phyloP scores from a whole-genome alignment of 2,329 filamentous ascomycete species.

The Alternaria sp. region DNA sequence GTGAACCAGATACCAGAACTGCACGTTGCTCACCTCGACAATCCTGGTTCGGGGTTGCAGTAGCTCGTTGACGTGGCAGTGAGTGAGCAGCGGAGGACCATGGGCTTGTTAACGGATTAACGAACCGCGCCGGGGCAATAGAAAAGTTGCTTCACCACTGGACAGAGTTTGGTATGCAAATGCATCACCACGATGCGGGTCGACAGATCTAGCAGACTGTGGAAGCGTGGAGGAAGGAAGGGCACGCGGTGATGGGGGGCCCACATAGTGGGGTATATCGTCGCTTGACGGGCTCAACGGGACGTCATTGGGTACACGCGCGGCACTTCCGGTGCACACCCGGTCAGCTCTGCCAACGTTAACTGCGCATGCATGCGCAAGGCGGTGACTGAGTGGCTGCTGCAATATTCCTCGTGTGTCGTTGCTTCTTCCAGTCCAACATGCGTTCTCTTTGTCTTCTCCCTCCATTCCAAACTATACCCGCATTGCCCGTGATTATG shows the following conservation, averaged over 20 bases:
- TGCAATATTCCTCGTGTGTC: constrained; percentile 9
- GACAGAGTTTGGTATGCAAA: not conserved
- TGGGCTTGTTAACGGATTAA: not conserved
- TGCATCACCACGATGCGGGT: constrained; percentile 3
- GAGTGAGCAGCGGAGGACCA: constrained; percentile 1
- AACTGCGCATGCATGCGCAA: constrained; percentile 20
- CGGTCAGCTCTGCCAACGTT: constrained; percentile 20
- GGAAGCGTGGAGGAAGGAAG: constrained; percentile 8
- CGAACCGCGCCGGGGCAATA: no score
- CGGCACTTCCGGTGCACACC: constrained; percentile 22
- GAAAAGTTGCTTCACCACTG: not conserved
- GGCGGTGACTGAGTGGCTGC: constrained; percentile 39
- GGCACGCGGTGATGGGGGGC: constrained; percentile 12
- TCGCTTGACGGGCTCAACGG: constrained; percentile 15
- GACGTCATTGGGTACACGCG: constrained; percentile 21
- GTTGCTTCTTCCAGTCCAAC: constrained; percentile 12
- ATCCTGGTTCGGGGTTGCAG: constrained; percentile 13
- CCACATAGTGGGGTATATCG: constrained; percentile 10
- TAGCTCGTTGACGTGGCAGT: constrained; percentile 22
- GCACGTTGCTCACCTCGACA: not conserved
- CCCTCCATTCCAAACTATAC: constrained; percentile 12
- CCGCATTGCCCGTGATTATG: constrained; percentile 33
- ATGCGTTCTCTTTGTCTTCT: constrained; percentile 14
- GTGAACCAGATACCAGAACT: not conserved
- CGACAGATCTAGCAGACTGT: constrained; percentile 4